Evolutionary conservation across 75 land plant genomes (phyloP).

Genomic region (Pinus albicaulis): DNA sequence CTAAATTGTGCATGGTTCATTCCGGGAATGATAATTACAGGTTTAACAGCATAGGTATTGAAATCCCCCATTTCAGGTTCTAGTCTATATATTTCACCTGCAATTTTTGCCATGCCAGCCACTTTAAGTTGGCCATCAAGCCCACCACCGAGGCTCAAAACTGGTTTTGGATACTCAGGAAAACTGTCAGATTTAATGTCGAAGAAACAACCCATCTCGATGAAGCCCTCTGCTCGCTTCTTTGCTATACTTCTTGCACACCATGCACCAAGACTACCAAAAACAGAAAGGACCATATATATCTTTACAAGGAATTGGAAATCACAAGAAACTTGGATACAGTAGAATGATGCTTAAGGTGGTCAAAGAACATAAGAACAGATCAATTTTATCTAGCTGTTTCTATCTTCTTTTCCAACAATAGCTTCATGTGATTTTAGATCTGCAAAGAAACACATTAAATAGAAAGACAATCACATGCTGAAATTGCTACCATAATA

Average conservation of each 20-base stretch:
- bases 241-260: slow-evolving; percentile 26
- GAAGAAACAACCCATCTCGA: slow-evolving; percentile 36
- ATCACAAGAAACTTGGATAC: neutral
- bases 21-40: slow-evolving; percentile 36
- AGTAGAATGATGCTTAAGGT: neutral
- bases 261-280: slow-evolving; percentile 35
- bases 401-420: no score
- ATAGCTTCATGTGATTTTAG: neutral
- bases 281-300: neutral
- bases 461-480: no score
- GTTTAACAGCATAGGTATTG: slow-evolving; percentile 31
- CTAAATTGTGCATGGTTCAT: slow-evolving; percentile 47
- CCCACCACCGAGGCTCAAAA: slow-evolving; percentile 33
- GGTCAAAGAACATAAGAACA: no score
- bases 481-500: neutral
- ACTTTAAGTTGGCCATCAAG: slow-evolving; percentile 37
- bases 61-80: slow-evolving; percentile 22
- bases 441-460: neutral
- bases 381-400: no score
- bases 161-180: slow-evolving; percentile 44
- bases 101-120: slow-evolving; percentile 23
- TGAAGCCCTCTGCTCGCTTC: slow-evolving; percentile 31
- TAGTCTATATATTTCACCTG: slow-evolving; percentile 14
- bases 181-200: slow-evolving; percentile 20
- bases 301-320: neutral